phyloP scores from a whole-genome alignment of 208 protist species.

The Porcisia hertigi region DNA sequence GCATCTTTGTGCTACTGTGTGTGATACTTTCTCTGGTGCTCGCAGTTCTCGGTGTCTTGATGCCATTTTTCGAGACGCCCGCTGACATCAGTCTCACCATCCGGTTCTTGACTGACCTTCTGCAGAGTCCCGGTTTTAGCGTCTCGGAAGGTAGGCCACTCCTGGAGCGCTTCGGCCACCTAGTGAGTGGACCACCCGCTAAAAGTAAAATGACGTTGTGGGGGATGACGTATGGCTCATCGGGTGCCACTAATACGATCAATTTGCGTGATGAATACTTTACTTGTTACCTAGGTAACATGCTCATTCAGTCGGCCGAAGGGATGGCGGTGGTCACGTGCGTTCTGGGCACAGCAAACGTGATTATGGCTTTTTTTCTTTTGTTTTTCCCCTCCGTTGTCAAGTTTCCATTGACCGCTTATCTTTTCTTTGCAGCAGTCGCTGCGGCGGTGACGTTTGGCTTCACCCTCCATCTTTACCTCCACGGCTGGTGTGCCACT shows the following conservation, averaged over 20 bases:
- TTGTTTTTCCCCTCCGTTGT: constrained; percentile 40
- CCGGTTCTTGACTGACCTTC: constrained; percentile 1
- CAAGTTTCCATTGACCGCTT: constrained; percentile 36
- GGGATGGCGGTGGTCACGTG: constrained; percentile 43
- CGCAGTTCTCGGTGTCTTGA: constrained; percentile 22
- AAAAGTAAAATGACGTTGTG: constrained; percentile 34
- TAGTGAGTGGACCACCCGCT: constrained; percentile 15
- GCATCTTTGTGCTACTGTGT: constrained; percentile 19
- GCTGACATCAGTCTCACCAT: background rate
- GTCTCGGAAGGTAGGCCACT: background rate
- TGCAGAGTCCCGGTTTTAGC: constrained; percentile 10
- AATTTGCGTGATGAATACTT: constrained; percentile 45
- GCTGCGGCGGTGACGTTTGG: constrained; percentile 28
- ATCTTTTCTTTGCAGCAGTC: constrained; percentile 33
- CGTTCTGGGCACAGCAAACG: constrained; percentile 37
- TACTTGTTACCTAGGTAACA: constrained; percentile 40
- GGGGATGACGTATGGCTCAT: constrained; percentile 19
- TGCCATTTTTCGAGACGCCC: constrained; percentile 24
- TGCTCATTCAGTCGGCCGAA: constrained; percentile 54
- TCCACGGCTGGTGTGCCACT: constrained; percentile 42
- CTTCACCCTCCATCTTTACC: constrained; percentile 41
- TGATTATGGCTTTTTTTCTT: constrained; percentile 42
- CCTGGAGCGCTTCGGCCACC: constrained; percentile 17
- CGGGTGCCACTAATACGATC: background rate
- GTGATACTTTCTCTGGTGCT: constrained; percentile 14